Evolutionary conservation across 768 basidiomycete genomes (phyloP), one percentile per base, ranked within the genome.

Genomic region (Postia placenta): DNA sequence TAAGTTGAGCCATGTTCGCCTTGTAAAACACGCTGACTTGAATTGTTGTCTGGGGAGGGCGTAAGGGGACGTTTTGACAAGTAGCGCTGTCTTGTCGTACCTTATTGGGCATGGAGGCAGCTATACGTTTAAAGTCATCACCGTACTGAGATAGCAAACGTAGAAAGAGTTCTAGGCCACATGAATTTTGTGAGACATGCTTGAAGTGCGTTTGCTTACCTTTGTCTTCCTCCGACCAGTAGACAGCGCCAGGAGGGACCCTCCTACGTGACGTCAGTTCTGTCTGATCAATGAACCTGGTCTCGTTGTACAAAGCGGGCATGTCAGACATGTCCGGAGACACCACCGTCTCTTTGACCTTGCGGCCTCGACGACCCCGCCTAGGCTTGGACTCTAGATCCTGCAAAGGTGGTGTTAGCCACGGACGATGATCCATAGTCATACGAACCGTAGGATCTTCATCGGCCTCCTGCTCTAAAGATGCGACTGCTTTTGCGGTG

Each of bases 211-310:
- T 43, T 26, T 14, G 64, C 74, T 57, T 49, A 81, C 81, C 72
- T 69, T 80, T 81, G 57, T 90, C 87, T 28, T 80, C 78, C 7
- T 79, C 77, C 2, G 80, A 78, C 85, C 86, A 87, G 42, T 75
- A 74, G 33, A 63, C 51, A n/a, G 58, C 70, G 41, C 70, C 60
- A 6, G 61, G 55, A 47, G 54, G 47, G 47, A 50, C 61, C 60
- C 60, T 64, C 47, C 59, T 57, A 24, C 53, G 57, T 42, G 44
- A 37, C 17, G 50, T 39, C 6, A 52, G 15, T 28, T 65, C 63
- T 7, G 56, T 56, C 42, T 56, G 64, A 36, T 64, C 62, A 15
- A 55, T 48, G 45, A 58, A 56, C 39, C 56, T 58, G 20, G 61
- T 56, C 36, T 60, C 59, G 36, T 52, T 46, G 23, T 53, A 47